Base-by-base conservation (phyloP, 495 filamentous ascomycete species). In the Podospora bellae-mahoneyi region DNA sequence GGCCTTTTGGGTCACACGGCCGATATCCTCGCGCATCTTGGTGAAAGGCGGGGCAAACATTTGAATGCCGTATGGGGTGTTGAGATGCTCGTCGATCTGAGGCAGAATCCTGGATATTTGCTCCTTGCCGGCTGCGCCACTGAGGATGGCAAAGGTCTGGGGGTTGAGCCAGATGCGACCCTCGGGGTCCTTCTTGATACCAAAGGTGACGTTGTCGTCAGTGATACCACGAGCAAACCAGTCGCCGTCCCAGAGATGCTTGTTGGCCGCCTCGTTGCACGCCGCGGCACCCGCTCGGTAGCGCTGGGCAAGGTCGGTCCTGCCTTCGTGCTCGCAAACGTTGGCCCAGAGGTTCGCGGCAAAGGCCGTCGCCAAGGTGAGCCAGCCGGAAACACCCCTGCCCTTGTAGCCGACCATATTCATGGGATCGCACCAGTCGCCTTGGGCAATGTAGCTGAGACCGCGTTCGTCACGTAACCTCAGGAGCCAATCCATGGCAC, bases 351-450 rank as follows among this genome's bases (percentile, higher is more conserved):
- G 68, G 13, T 81, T 82, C 64, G 80, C 64, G 0, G 84, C 81
- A 67, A 81, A 84, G 9, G 75, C 84, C 0, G 84, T 85, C 23
- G 84, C 84, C 3, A 86, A 75, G 0, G 84, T 86, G 66, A 86
- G 79, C 84, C 84, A 86, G 34, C 84, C 84, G 0, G 84, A 86
- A 28, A 86, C 84, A 23, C 84, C 84, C 53, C 78, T 79, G 59
- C 84, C 84, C 71, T 84, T 85, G 71, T 83, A 84, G 48, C 84
- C 84, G 55, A 85, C 84, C 84, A 86, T 86, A 73, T 86, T 86
- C 79, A 86, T 83, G 58, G 84, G 84, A 68, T 86, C 84, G 67
- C 84, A 86, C 84, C 84, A 86, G 68, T 86, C 84, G 56, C 84
- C 84, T 68, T 86, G 84, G 1, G 82, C 82, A 65, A 86, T 85